Percentiles rank a stretch among this genome's conserved stretches.
Evolutionary conservation across 345 rosid species (phyloP).

Genomic region (Aquilaria malaccensis): DNA sequence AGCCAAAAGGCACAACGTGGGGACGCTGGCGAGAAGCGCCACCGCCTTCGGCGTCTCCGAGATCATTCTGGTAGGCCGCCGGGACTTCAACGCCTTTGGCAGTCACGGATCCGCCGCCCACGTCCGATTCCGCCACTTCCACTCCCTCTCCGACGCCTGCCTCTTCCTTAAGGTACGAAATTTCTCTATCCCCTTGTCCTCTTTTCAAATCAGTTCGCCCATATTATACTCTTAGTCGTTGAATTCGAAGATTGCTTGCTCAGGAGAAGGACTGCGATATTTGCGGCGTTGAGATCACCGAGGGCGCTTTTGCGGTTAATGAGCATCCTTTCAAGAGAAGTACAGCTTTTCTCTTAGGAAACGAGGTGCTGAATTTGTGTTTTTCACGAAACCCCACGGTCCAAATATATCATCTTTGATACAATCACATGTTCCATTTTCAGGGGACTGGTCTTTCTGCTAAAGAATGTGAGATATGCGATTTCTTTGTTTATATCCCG

Average conservation of each 20-base stretch:
- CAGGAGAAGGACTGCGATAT: constrained; percentile 86
- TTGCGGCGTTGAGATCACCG: constrained; percentile 91
- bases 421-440: constrained; percentile 4
- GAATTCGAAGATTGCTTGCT: neutral
- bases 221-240: neutral
- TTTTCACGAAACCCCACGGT: neutral
- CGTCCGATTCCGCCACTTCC: constrained; percentile 77
- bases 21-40: constrained; percentile 86
- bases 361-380: constrained; percentile 46
- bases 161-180: constrained; percentile 57
- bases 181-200: neutral
- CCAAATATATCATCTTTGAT: neutral
- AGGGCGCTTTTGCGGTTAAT: constrained; percentile 59
- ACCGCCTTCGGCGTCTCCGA: constrained; percentile 92
- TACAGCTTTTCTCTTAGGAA: constrained; percentile 93
- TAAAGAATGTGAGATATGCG: constrained; percentile 88
- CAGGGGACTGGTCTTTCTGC: constrained; percentile 91
- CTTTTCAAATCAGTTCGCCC: neutral
- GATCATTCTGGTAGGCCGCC: constrained; percentile 79
- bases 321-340: constrained; percentile 74
- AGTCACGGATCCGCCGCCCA: constrained; percentile 96
- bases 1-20: constrained; percentile 96
- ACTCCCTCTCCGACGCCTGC: constrained; percentile 70
- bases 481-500: constrained; percentile 85
- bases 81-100: constrained; percentile 95